Evolutionary conservation across 1,284 basidiomycete species (phyloP).

Genomic region (Puccinia horiana): DNA sequence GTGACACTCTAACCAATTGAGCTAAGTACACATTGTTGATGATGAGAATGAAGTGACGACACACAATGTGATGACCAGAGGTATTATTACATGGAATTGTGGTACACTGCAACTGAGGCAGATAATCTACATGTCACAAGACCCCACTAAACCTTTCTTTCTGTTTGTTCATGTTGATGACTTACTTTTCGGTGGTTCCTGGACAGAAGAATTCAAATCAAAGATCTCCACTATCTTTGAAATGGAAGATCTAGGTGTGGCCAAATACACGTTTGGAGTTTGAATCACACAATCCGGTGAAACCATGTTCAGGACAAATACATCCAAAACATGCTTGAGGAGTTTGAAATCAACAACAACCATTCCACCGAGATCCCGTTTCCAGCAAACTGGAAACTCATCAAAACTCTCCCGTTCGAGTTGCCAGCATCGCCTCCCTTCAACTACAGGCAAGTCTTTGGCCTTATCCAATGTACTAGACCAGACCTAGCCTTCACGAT

Average conservation of each 20-base stretch:
- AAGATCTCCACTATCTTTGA: conserved; percentile 5
- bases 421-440: neutral
- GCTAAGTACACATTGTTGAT: too few species aligned
- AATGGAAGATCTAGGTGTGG: neutral
- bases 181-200: neutral
- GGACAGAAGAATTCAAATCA: neutral
- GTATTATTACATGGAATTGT: too few species aligned
- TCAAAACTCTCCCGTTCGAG: neutral
- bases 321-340: neutral
- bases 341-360: neutral
- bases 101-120: too few species aligned
- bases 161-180: conserved; percentile 1
- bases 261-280: neutral
- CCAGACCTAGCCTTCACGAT: too few species aligned
- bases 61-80: too few species aligned
- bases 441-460: neutral
- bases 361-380: neutral
- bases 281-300: neutral
- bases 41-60: too few species aligned
- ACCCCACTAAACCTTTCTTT: neutral
- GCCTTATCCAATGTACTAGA: too few species aligned
- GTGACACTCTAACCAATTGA: too few species aligned
- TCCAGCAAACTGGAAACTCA: neutral
- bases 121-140: too few species aligned
- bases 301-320: neutral